Evolutionary conservation across 192 early-diverging fungal genomes (phyloP).

Genomic region (Coemansia sp.): DNA sequence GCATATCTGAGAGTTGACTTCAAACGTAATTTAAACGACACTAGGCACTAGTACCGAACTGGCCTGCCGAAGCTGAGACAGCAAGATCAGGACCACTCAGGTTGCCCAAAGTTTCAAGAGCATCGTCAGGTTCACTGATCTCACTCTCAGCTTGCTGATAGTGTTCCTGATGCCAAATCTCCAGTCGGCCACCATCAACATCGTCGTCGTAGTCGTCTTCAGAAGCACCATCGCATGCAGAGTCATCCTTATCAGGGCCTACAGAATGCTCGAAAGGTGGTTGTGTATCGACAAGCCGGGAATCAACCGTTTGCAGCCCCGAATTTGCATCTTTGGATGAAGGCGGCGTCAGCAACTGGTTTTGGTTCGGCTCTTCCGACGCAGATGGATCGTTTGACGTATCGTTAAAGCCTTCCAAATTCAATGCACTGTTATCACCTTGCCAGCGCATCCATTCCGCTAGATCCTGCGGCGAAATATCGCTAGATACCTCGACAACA

Average conservation of each 20-base stretch:
- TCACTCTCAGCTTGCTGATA: background rate
- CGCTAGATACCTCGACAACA: constrained; percentile 38
- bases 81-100: background rate
- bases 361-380: background rate
- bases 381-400: background rate
- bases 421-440: constrained; percentile 8
- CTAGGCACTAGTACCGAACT: too few species aligned
- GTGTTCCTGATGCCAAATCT: background rate
- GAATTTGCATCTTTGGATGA: constrained; percentile 19
- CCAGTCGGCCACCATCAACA: background rate
- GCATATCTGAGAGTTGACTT: too few species aligned
- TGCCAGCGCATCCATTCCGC: constrained; percentile 56
- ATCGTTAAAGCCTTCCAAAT: background rate
- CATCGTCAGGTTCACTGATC: background rate
- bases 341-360: constrained; percentile 22
- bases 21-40: too few species aligned
- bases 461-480: constrained; percentile 44
- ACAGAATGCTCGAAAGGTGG: background rate
- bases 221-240: background rate
- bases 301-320: background rate
- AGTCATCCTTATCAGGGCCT: background rate
- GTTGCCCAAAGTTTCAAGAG: background rate
- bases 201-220: background rate
- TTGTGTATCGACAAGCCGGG: background rate
- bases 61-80: background rate